phyloP scores from a whole-genome alignment of 345 rosid genomes.

The Gossypium sturtianum region DNA sequence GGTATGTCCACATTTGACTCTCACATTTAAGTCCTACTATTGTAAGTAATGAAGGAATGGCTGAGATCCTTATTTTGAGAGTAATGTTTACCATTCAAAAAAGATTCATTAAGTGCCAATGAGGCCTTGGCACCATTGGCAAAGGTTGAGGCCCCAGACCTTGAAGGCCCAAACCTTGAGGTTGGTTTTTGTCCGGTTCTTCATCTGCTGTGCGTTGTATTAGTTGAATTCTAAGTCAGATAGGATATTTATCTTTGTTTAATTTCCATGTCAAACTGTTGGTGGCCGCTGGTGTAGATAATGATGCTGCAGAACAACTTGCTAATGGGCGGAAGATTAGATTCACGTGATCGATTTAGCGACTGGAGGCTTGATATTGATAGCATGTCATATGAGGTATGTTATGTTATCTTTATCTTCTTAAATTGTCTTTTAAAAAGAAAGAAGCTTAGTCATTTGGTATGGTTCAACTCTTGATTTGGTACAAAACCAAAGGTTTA shows the following conservation, averaged over 20 bases:
- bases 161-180: too few relatives aligned
- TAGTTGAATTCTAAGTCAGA: not conserved
- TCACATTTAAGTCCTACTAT: too few relatives aligned
- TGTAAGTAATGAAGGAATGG: too few relatives aligned
- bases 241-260: not conserved
- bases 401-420: not conserved
- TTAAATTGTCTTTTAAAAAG: not conserved
- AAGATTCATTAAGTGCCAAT: too few relatives aligned
- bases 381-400: constrained; percentile 42
- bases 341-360: constrained; percentile 26
- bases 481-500: not conserved
- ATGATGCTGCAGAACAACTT: constrained; percentile 34
- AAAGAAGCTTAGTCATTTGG: not conserved
- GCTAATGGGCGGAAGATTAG: constrained; percentile 29
- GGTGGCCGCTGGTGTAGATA: constrained; percentile 21
- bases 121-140: too few relatives aligned
- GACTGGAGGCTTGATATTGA: constrained; percentile 41
- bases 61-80: too few relatives aligned
- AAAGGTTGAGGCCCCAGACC: too few relatives aligned
- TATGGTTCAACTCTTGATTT: not conserved
- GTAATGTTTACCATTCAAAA: too few relatives aligned
- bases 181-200: too few relatives aligned
- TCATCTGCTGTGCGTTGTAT: too few relatives aligned
- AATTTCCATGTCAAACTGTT: not conserved
- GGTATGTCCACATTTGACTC: constrained; percentile 33